Base-by-base conservation (phyloP, 345 rosid species). In the Excoecaria cochinchinensis region DNA sequence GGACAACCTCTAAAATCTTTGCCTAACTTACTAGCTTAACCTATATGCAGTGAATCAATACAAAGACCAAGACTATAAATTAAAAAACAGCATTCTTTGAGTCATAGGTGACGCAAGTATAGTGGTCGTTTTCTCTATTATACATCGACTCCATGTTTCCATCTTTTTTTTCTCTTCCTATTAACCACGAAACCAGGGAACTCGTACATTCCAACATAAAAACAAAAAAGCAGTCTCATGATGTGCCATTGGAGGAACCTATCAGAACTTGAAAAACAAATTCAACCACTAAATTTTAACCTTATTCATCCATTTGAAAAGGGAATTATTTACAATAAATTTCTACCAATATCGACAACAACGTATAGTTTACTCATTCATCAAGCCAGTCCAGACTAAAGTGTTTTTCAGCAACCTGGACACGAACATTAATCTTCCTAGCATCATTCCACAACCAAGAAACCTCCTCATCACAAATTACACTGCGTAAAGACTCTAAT, bases 401-500 rank as follows among this genome's bases (percentile, higher is more conserved):
- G 71, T 84, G 77, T 76, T 80, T 86, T 70, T 90, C 97, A 14
- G 83, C 91, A 67, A 91, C 93, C 77, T 92, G 85, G 25, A 94
- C 87, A 75, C 85, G 80, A 36, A 94, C 74, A 42, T 73, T 75
- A 0, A 78, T 81, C 74, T 78, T 86, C 79, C 80, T 79, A 53
- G 76, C 57, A 19, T 94, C 87, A 36, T 82, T 86, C 97, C 95
- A 90, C 52, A 64, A 64, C 79, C 69, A 82, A n/a, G 87, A 90
- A 56, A 87, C 84, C 42, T 93, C 97, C 38, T 89, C 90, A 14
- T 91, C 97, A 13, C 99, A 91, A 4, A 91, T 79, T 22, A 93
- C 95, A 36, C 70, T 79, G 1, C 89, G 86, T 36, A 95, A 70
- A 38, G 90, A 87, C 85, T 77, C 65, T 81, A 93, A 68, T 3